These are phyloP conservation scores for Rubus idaeus DNA, from an alignment of 306 rosid species.

Conservation along the genomic window DNA sequence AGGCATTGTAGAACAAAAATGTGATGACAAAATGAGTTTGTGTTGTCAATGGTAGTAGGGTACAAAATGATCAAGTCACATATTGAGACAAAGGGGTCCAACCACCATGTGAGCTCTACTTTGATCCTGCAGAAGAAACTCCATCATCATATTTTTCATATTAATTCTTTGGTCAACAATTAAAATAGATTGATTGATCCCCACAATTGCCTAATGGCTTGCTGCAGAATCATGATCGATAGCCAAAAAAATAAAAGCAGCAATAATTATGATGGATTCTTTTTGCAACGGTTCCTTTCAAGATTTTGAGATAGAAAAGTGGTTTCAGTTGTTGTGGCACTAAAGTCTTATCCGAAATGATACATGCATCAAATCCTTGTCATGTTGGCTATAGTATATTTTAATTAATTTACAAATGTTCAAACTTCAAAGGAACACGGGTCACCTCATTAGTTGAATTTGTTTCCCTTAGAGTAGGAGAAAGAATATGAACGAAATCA, in stretches of 20 bases:
- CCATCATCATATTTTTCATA: neutral
- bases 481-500: neutral
- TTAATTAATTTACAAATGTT: neutral
- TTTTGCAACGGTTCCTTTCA: conserved; percentile 18
- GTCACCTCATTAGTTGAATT: neutral
- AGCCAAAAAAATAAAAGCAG: neutral
- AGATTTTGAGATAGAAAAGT: conserved; percentile 14
- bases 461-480: neutral
- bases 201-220: conserved; percentile 8
- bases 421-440: neutral
- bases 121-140: conserved; percentile 6
- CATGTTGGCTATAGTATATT: conserved; percentile 8
- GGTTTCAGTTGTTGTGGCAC: conserved; percentile 9
- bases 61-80: conserved; percentile 8
- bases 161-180: conserved; percentile 10
- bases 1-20: conserved; percentile 13
- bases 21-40: conserved; percentile 16
- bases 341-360: conserved; percentile 29
- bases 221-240: conserved; percentile 16
- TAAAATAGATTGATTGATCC: neutral
- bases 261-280: neutral
- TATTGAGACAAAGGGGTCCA: conserved; percentile 17
- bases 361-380: conserved; percentile 10
- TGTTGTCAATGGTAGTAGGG: conserved; percentile 8
- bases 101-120: conserved; percentile 21